Base-by-base conservation (phyloP, 2,329 filamentous ascomycete genomes). In the Thielaviopsis euricoi region DNA sequence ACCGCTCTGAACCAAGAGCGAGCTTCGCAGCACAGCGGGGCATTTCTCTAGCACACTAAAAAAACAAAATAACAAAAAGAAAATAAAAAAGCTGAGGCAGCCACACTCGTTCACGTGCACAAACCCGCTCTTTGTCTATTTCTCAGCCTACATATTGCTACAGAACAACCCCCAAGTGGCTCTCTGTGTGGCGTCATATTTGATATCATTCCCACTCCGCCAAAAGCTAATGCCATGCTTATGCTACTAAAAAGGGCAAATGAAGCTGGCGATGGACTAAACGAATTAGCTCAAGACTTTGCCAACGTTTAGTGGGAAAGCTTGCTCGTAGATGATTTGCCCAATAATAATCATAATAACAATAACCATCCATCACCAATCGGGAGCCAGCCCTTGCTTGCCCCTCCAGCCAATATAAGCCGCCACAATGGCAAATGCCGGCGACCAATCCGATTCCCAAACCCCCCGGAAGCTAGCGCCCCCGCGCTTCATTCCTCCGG, bases 401-500 rank as follows among this genome's bases (percentile, higher is more conserved):
- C 37, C 13, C 3, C 5, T 17, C 15, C 5, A 17, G 3, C 3
- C 3, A 40, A 17, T 17, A 13, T 12, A 40, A 40, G 37, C 3
- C 10, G 37, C 37, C 3, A 40, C 10, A 40, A 40, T 40, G 55
- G 55, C 48, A 57, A 43, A 57, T 25, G 37, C 19, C 55, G 37
- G 25, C 22, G 17, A 26, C 53, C 25, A 57, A 19, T 50, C 54
- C 10, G 13, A 17, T 17, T 40, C 37, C 10, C 37, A 26, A 26
- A 4, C 5, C 5, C 54, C 58, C 6, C 22, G 51, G 33, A 48
- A 53, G 25, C 54, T 54, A 29, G 53, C 49, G 10, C 26, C 58
- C 49, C 58, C 58, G n/a, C 54, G 58, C 5, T 60, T 60, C 55
- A 49, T 60, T 6, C 58, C 58, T 7, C 58, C 58, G 23, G 55